These are phyloP conservation scores for Ophiocordyceps unilateralis DNA, from an alignment of 2,329 filamentous ascomycete species.

Conservation along the genomic window DNA sequence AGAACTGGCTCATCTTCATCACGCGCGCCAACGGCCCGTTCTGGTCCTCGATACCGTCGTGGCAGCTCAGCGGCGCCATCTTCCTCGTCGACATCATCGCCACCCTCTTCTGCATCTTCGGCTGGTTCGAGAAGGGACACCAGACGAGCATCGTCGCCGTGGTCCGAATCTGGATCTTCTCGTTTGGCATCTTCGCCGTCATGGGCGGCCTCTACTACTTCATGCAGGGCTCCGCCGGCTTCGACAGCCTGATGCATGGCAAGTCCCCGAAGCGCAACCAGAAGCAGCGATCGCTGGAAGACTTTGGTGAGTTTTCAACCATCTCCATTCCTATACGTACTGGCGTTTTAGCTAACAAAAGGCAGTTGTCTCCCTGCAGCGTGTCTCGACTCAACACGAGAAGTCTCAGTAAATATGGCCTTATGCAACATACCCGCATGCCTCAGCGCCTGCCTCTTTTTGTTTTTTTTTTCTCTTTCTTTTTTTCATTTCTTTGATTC, in stretches of 20 bases:
- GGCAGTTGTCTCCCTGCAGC: slow-evolving; percentile 70
- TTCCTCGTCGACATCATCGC: slow-evolving; percentile 68
- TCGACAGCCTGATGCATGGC: slow-evolving; percentile 88
- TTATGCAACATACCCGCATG: slow-evolving; percentile 20
- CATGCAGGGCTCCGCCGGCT: slow-evolving; percentile 62
- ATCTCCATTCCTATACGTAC: background rate
- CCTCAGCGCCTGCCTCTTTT: slow-evolving; percentile 7
- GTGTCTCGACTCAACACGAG: slow-evolving; percentile 83
- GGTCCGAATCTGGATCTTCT: slow-evolving; percentile 82
- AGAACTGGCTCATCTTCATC: slow-evolving; percentile 96
- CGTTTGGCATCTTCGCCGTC: slow-evolving; percentile 74
- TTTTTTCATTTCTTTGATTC: background rate
- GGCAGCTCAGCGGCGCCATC: slow-evolving; percentile 67
- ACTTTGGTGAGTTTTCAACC: slow-evolving; percentile 52
- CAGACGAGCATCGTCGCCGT: slow-evolving; percentile 67
- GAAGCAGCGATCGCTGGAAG: slow-evolving; percentile 73
- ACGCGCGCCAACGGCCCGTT: slow-evolving; percentile 85
- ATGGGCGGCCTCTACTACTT: slow-evolving; percentile 61
- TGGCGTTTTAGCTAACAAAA: background rate
- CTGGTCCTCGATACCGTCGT: slow-evolving; percentile 79
- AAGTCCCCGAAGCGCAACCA: slow-evolving; percentile 66
- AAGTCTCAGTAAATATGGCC: slow-evolving; percentile 49
- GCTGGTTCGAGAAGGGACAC: slow-evolving; percentile 52
- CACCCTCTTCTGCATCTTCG: slow-evolving; percentile 72
- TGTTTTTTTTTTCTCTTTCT: background rate